Base-by-base conservation (phyloP, 2,329 filamentous ascomycete species). In the Fusarium hainanense region DNA sequence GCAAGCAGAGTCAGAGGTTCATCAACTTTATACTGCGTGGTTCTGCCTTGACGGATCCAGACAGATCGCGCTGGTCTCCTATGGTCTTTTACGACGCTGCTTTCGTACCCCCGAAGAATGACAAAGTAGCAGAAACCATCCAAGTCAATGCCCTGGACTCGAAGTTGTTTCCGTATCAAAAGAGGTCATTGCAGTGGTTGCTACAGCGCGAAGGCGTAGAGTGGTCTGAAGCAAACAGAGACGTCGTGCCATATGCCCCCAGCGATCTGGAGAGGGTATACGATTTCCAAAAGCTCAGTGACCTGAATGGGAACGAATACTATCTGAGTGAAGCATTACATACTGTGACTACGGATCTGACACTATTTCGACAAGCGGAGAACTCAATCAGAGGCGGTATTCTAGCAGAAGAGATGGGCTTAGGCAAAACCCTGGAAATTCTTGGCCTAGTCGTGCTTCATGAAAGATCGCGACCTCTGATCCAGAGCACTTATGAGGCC, bases 371-470 rank as follows among this genome's bases (percentile, higher is more conserved):
- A 34, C 76, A 80, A 46, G 63, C 77, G 23, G 80, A 87, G 54
- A 75, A 77, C n/a, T 68, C 72, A 1, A 61, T 88, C 13, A 84
- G 79, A 47, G 88, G 89, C 14, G 92, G 92, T 1, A 90, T 93
- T 49, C 81, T 95, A 7, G 89, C 91, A 0, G 92, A 95, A 75
- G 92, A 95, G 77, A 95, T 95, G 92, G 92, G 92, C 0, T 82
- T 95, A 2, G 92, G 92, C 3, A 95, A 95, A 77, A 95, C 92
- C 0, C 83, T 94, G 5, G 93, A 95, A 79, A 83, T 93, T 4
- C 88, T 94, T 46, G 86, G 90, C 6, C 82, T 95, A 13, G 87
- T 94, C n/a, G 82, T 88, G 10, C 81, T 91, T 25, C 88, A 95
- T 75, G 63, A 77, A 18, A 76, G 75, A 9, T 43, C 54, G 79